Percentiles rank a stretch among this genome's conserved stretches.
Conservation (phyloP, 2,329 filamentous ascomycete genomes). For the Colletotrichum trifolii region DNA sequence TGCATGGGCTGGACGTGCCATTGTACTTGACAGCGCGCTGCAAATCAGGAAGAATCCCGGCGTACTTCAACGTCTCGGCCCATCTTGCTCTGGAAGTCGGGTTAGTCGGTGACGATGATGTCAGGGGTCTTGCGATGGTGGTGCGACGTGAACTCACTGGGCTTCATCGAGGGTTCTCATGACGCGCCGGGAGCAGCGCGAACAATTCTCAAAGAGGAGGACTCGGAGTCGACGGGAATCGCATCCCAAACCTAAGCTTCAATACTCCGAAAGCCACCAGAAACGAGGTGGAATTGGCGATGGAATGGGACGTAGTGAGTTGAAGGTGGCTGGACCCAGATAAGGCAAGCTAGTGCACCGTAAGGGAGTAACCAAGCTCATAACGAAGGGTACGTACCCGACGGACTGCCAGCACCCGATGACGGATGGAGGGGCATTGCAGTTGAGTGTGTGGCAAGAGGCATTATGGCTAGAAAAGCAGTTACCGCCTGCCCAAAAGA, state of each 20-base stretch:
- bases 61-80: slow-evolving; percentile 70
- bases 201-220: slow-evolving; percentile 3
- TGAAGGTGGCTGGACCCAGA: slow-evolving; percentile 27
- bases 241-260: slow-evolving; percentile 22
- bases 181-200: background rate
- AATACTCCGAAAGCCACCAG: slow-evolving; percentile 9
- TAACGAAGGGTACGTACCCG: slow-evolving; percentile 5
- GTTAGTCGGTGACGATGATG: slow-evolving; percentile 31
- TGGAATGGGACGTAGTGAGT: slow-evolving; percentile 24
- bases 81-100: slow-evolving; percentile 68
- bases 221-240: slow-evolving; percentile 6
- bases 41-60: slow-evolving; percentile 68
- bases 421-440: background rate
- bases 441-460: slow-evolving; percentile 11
- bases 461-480: background rate
- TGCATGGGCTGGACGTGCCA: slow-evolving; percentile 70
- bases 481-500: slow-evolving; percentile 26
- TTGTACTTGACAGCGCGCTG: slow-evolving; percentile 72
- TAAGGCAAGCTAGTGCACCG: background rate
- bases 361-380: slow-evolving; percentile 1
- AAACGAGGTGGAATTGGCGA: slow-evolving; percentile 2
- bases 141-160: slow-evolving; percentile 30
- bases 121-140: slow-evolving; percentile 36
- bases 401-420: background rate
- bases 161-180: slow-evolving; percentile 34